Percentiles rank a stretch among this genome's conserved stretches.
phyloP scores from a whole-genome alignment of 164 flowering plant species.

The Pachysandra terminalis region DNA sequence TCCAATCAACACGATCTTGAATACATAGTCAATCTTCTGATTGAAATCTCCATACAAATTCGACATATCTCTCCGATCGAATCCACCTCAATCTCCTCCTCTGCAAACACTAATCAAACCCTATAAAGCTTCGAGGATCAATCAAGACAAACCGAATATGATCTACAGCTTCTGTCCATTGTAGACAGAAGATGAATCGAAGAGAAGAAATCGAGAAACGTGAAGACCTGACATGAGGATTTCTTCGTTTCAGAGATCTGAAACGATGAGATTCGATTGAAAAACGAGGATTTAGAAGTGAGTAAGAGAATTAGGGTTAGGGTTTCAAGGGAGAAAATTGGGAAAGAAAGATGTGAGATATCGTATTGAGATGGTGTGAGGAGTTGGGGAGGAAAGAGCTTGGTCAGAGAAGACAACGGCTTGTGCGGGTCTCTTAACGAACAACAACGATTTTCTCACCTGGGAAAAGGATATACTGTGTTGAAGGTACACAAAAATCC shows the following conservation, averaged over 20 bases:
- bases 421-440: conserved; percentile 25
- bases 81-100: not conserved
- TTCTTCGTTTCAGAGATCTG: not conserved
- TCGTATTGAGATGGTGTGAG: not conserved
- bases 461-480: not conserved
- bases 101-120: not conserved
- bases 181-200: not conserved
- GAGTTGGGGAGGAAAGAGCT: conserved; percentile 1
- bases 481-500: not conserved
- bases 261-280: not conserved
- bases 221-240: not conserved
- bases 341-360: not conserved
- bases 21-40: conserved; percentile 65
- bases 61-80: conserved; percentile 37
- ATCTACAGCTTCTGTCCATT: not conserved
- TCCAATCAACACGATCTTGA: conserved; percentile 67
- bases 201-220: not conserved
- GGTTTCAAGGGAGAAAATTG: conserved; percentile 8
- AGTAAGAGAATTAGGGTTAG: conserved; percentile 14
- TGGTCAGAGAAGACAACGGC: conserved; percentile 28
- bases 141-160: conserved; percentile 3
- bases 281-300: too few species aligned
- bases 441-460: conserved; percentile 24
- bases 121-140: not conserved
- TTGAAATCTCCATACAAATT: conserved; percentile 59